Evolutionary conservation across 1,284 basidiomycete genomes (phyloP).

Genomic region (Exobasidium cylindrosporum): DNA sequence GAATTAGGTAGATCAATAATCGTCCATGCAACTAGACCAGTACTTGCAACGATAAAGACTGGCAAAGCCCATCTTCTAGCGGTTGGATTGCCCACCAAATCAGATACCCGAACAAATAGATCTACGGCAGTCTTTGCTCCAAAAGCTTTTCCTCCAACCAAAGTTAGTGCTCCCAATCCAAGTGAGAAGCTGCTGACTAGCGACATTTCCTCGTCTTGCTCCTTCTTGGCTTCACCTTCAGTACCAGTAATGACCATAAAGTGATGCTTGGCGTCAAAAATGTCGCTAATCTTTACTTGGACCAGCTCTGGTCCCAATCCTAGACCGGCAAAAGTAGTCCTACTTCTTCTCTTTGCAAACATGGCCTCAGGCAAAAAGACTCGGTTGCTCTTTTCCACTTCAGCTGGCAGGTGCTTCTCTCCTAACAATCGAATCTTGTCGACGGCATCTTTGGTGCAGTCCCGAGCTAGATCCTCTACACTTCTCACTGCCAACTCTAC

Average conservation of each 20-base stretch:
- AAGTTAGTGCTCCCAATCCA: slow-evolving; percentile 71
- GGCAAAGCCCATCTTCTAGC: slow-evolving; percentile 85
- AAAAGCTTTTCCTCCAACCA: slow-evolving; percentile 76
- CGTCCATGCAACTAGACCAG: slow-evolving; percentile 77
- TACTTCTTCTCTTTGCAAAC: slow-evolving; percentile 68
- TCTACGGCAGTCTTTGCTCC: slow-evolving; percentile 59
- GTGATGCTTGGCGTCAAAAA: slow-evolving; percentile 79
- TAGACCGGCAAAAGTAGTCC: slow-evolving; percentile 35
- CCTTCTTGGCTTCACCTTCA: slow-evolving; percentile 10
- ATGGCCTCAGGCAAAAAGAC: slow-evolving; percentile 94
- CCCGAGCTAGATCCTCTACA: slow-evolving; percentile 80
- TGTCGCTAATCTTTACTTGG: slow-evolving; percentile 64
- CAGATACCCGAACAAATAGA: slow-evolving; percentile 42
- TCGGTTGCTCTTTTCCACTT: slow-evolving; percentile 56
- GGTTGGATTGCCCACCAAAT: slow-evolving; percentile 77
- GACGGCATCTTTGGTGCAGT: slow-evolving; percentile 69
- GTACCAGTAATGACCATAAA: slow-evolving; percentile 35
- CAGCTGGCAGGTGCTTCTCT: slow-evolving; percentile 70
- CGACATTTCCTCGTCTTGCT: slow-evolving; percentile 3
- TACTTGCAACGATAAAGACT: slow-evolving; percentile 68
- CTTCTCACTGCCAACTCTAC: slow-evolving; percentile 77
- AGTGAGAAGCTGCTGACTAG: slow-evolving; percentile 32
- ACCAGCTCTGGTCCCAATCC: slow-evolving; percentile 41
- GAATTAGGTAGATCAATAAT: slow-evolving; percentile 83
- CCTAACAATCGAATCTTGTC: slow-evolving; percentile 68